Base-by-base conservation (phyloP, 129 eudicot genomes). In the Silybum marianum region DNA sequence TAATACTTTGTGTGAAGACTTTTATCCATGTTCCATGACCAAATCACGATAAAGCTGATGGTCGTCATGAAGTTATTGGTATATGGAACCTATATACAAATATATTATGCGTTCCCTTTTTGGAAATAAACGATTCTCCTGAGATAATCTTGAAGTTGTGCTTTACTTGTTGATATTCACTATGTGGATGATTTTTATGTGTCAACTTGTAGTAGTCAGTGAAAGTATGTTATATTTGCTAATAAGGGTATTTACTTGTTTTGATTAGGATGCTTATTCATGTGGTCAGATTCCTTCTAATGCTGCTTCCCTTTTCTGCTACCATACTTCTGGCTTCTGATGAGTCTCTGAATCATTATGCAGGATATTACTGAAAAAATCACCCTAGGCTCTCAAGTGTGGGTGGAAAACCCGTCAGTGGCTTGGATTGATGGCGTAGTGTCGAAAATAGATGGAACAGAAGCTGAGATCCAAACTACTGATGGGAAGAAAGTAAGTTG, bases 351-450 rank as follows among this genome's bases (percentile, higher is more conserved):
- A 74, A 84, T 63, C 62, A 32, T 75, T 46, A 82, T 91, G 90
- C 97, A 95, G 99, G 97, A 88, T 42, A 82, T 89, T 74, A 80
- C 93, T 18, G 91, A 82, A 7, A 95, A 95, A 82, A 93, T 95
- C 71, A 72, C 86, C 72, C 91, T 88, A 73, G 97, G 99, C 36
- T 80, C 92, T 85, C 95, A 89, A 58, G 97, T 95, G 68, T 95
- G 99, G 99, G 97, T 83, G 84, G 98, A 88, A 62, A 91, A 93
- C 87, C 90, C 90, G 77, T 86, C 85, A 24, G 81, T 86, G 86
- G 90, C 92, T 88, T 95, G 99, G 99, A 85, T 95, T 68, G 98
- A 92, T 71, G 99, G 99, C 48, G 84, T 88, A 79, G 99, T 95
- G 58, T 34, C 84, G 40, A 91, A 93, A 89, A 90, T 93, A 65